phyloP scores from a whole-genome alignment of 176 grass and related monocot species.

The Stipa capillata region DNA sequence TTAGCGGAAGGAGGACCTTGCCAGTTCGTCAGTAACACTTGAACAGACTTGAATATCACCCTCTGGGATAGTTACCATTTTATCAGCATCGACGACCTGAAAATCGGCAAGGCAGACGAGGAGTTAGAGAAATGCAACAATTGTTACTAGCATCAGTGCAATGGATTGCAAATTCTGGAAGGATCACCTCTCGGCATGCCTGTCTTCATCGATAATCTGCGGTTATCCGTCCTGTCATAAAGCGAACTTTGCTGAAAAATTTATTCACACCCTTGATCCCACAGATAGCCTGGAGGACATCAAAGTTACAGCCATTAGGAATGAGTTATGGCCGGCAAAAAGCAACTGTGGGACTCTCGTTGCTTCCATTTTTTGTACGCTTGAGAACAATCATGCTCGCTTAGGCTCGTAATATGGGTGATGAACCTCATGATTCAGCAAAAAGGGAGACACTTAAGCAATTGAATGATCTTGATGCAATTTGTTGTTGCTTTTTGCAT shows the following conservation, averaged over 20 bases:
- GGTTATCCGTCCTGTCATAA: background rate
- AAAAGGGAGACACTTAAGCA: background rate
- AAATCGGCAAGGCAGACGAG: background rate
- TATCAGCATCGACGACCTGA: background rate
- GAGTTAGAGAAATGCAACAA: background rate
- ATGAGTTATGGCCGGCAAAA: slow-evolving; percentile 22
- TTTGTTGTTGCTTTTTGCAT: background rate
- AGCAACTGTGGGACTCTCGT: background rate
- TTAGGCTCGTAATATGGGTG: background rate
- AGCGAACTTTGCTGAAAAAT: slow-evolving; percentile 3
- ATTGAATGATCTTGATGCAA: background rate
- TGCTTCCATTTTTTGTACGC: background rate
- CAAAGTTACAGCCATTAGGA: slow-evolving; percentile 5
- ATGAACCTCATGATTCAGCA: slow-evolving; percentile 7
- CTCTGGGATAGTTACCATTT: background rate
- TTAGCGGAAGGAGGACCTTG: background rate
- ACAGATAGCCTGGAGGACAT: slow-evolving; percentile 22
- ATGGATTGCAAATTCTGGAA: background rate
- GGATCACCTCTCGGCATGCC: background rate
- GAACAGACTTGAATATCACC: background rate
- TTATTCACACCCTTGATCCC: background rate
- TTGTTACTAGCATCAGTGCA: background rate
- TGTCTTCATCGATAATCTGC: background rate
- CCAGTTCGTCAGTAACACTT: background rate
- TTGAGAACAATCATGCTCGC: slow-evolving; percentile 2